Evolutionary conservation across 2,329 filamentous ascomycete species (phyloP).

Genomic region (Xylariaceae sp.): DNA sequence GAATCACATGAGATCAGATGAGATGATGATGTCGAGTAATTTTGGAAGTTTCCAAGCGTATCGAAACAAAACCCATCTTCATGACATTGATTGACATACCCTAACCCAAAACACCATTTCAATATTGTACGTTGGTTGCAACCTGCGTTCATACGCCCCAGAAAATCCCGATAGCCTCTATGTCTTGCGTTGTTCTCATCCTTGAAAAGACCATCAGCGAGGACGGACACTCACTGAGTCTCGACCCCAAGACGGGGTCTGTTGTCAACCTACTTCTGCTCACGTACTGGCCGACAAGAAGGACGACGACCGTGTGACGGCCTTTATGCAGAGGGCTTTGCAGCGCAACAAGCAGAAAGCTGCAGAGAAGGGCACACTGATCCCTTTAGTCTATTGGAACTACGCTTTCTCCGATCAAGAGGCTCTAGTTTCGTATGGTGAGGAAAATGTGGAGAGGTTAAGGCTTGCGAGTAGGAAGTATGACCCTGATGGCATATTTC

Average conservation of each 20-base stretch:
- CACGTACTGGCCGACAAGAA: conserved; percentile 13
- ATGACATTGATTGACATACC: too few species aligned
- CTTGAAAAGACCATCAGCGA: conserved; percentile 7
- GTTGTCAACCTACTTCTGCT: conserved; percentile 16
- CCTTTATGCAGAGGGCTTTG: conserved; percentile 6
- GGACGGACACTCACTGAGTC: conserved; percentile 19
- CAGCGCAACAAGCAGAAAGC: conserved; percentile 15
- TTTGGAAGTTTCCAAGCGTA: too few species aligned
- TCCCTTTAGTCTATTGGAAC: conserved; percentile 22
- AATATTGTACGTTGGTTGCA: too few species aligned
- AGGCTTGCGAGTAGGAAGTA: conserved; percentile 11
- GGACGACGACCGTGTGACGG: conserved; percentile 17
- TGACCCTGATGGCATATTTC: conserved; percentile 15
- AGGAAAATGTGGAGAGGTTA: conserved; percentile 12
- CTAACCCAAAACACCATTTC: too few species aligned
- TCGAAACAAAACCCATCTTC: too few species aligned
- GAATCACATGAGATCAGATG: too few species aligned
- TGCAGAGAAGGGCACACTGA: conserved; percentile 4
- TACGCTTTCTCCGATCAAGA: conserved; percentile 20
- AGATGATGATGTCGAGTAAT: too few species aligned
- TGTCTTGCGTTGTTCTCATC: too few species aligned
- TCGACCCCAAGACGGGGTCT: conserved; percentile 14
- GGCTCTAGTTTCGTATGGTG: conserved; percentile 17
- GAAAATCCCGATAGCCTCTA: too few species aligned
- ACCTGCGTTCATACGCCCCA: too few species aligned